phyloP scores from a whole-genome alignment of 2,329 filamentous ascomycete species.

The Sclerotinia subarctica region DNA sequence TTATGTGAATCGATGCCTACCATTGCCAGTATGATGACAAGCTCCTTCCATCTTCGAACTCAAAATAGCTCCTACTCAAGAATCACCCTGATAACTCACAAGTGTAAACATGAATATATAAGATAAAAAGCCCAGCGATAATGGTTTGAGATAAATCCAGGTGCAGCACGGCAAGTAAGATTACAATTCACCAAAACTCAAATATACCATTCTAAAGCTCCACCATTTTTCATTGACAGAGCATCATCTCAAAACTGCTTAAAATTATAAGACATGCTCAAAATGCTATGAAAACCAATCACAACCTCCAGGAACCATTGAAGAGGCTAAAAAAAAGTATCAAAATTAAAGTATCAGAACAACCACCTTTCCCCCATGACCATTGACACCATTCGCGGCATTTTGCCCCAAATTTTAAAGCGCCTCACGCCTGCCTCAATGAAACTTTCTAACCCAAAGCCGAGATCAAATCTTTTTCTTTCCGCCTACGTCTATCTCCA shows the following conservation, averaged over 20 bases:
- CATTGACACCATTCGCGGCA: rapidly evolving
- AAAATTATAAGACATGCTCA: neutral
- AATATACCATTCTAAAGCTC: neutral
- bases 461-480: neutral
- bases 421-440: neutral
- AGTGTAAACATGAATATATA: no score
- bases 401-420: no score
- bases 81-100: no score
- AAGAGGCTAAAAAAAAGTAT: neutral
- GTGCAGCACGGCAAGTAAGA: no score
- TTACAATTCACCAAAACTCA: neutral
- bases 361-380: neutral
- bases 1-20: rapidly evolving
- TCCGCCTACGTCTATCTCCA: neutral
- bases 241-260: neutral
- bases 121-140: no score
- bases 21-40: neutral
- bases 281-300: neutral
- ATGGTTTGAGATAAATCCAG: neutral
- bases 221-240: neutral
- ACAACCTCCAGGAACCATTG: neutral
- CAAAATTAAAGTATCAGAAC: neutral
- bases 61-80: no score
- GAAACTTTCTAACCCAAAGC: neutral
- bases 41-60: no score